These are phyloP conservation scores for Cucurbita argyrosperma DNA, from an alignment of 306 rosid species.

Conservation along the genomic window DNA sequence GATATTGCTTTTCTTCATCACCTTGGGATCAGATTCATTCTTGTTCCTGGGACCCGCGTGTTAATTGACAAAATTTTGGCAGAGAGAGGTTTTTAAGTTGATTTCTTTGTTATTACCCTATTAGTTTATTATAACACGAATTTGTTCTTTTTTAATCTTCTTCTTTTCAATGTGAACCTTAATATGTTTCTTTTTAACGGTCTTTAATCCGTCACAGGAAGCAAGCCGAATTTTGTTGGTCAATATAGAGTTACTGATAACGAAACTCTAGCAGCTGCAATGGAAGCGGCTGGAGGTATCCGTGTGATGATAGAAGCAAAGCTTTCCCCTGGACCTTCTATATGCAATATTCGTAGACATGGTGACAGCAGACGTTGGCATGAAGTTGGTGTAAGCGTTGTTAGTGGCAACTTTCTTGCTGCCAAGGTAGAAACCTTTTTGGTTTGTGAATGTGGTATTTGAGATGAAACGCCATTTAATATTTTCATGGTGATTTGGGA, in stretches of 20 bases:
- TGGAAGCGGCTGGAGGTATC: slow-evolving; percentile 86
- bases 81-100: slow-evolving; percentile 55
- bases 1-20: slow-evolving; percentile 96
- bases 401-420: slow-evolving; percentile 90
- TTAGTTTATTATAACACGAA: neutral
- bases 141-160: no score
- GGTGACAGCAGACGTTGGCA: slow-evolving; percentile 90
- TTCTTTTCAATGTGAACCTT: neutral
- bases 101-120: neutral
- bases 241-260: slow-evolving; percentile 73
- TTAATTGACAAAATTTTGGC: slow-evolving; percentile 68
- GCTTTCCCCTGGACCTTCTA: slow-evolving; percentile 96
- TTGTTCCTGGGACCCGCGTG: slow-evolving; percentile 85
- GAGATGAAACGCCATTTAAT: neutral
- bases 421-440: slow-evolving; percentile 56
- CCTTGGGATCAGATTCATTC: slow-evolving; percentile 75
- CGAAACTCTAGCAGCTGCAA: slow-evolving; percentile 71
- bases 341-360: slow-evolving; percentile 79
- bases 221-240: slow-evolving; percentile 58
- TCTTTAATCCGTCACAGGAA: slow-evolving; percentile 35
- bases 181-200: neutral
- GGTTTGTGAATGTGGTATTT: neutral
- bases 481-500: neutral
- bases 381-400: slow-evolving; percentile 90
- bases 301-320: slow-evolving; percentile 76